Base-by-base conservation (phyloP, 108 stramenopile species). In the Ochromonas danica region DNA sequence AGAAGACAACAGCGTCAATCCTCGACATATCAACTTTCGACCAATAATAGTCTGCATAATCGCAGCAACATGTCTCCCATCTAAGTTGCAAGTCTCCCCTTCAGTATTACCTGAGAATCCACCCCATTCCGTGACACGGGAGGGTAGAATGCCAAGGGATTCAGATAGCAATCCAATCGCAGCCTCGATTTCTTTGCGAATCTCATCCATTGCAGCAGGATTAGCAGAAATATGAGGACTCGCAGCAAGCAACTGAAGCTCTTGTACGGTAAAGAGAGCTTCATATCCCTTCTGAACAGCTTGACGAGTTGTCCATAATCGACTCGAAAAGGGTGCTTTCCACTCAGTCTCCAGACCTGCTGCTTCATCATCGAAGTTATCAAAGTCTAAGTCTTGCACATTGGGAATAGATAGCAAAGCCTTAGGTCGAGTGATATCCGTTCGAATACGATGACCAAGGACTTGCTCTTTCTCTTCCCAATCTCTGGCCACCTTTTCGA, bases 401-500 rank as follows among this genome's bases (percentile, higher is more conserved):
- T 22, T 31, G 3, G 63, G 63, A 67, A 67, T 22, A 28, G 63
- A 22, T 36, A 67, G 25, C 31, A 31, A 25, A 14, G 27, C 17
- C 35, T 33, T 67, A 6, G 63, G 63, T 25, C 25, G 3, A 6
- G 63, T 14, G 10, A 67, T 25, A 28, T 67, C 31, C 35, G 63
- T 10, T 28, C 31, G 17, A 10, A 31, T 33, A 10, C 17, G 31
- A 67, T 67, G 63, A 25, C 63, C 63, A 6, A 67, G 25, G 63
- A 67, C 63, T 25, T 67, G 63, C 31, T 67, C 63, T 25, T 22
- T 67, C 63, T 67, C 63, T 36, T 67, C 63, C 63, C 63, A 67
- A 10, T 67, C 31, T 25, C 25, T 67, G 33, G 10, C 31, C 31
- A 3, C 25, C 30, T 28, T 25, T 10, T 28, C 10, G 31, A 67